Percentiles rank a stretch among this genome's conserved stretches.
These are phyloP conservation scores for Isabelozyma pseudorhagii DNA, from an alignment of 805 yeast species.

Conservation along the genomic window DNA sequence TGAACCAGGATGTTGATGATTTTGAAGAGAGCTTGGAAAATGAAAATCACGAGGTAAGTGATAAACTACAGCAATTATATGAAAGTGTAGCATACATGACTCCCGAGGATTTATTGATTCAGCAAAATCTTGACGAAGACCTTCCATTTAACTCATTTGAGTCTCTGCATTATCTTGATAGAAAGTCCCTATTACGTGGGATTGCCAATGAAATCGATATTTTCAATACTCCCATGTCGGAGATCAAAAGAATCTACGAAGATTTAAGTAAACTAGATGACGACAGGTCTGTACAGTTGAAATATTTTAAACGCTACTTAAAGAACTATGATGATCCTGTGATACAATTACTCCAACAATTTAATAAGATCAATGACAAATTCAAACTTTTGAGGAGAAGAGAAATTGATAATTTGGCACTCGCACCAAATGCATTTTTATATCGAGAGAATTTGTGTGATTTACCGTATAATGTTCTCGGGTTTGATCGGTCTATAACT, in stretches of 20 bases:
- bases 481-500: conserved; percentile 36
- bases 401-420: conserved; percentile 24
- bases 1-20: background rate
- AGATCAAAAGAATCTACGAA: conserved; percentile 29
- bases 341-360: conserved; percentile 25
- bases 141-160: conserved; percentile 29
- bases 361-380: conserved; percentile 34
- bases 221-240: conserved; percentile 23
- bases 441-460: conserved; percentile 24
- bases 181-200: conserved; percentile 24
- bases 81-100: conserved; percentile 34
- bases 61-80: conserved; percentile 13
- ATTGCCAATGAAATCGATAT: conserved; percentile 37
- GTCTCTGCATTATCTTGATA: conserved; percentile 33
- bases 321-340: conserved; percentile 32
- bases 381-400: conserved; percentile 35
- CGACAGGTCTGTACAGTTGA: conserved; percentile 35
- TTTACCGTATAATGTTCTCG: conserved; percentile 38
- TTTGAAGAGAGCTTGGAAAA: background rate
- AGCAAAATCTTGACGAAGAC: conserved; percentile 33
- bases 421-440: conserved; percentile 27
- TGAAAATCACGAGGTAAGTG: background rate
- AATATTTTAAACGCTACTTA: conserved; percentile 31
- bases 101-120: conserved; percentile 33
- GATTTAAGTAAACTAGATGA: conserved; percentile 29